Base-by-base conservation (phyloP, 257 asterid species). In the Solanum clarkiae region DNA sequence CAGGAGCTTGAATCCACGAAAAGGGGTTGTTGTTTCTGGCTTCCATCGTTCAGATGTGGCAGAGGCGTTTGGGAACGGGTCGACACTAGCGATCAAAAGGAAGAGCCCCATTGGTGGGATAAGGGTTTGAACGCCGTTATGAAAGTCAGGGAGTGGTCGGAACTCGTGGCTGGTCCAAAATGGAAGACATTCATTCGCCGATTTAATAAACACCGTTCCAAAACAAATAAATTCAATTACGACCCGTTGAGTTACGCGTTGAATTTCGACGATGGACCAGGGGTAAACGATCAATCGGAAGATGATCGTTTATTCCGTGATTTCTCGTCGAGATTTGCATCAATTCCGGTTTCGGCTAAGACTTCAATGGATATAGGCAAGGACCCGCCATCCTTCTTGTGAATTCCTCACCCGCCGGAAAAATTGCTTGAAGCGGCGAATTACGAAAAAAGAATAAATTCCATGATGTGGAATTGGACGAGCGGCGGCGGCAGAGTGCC, bases 141-240 rank as follows among this genome's bases (percentile, higher is more conserved):
- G 89, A 93, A 93, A 87, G 88, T 88, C 42, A 88, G 98, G 63
- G 98, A 93, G 51, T 93, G 94, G 96, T 94, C 98, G 91, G 98
- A 94, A 89, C 87, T 95, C 65, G 97, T 88, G 29, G 98, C 98
- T 13, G 98, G 98, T 24, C 98, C 98, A 13, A 95, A 91, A 90
- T 95, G 98, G 98, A 95, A 95, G 92, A 95, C 98, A 57, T 94
- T 95, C 63, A 95, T 95, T 75, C 93, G 98, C 47, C 92, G 98
- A 59, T 88, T 94, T 83, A 95, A 93, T 77, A 87, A 87, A 87
- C 81, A 86, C 81, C 81, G 92, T 26, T 32, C 89, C 22, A 93
- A 80, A 88, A 42, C 88, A 3, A 86, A 86, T 55, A 92, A 85
- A 79, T 94, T 90, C 88, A 92, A 82, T 63, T 95, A 95, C 86